Evolutionary conservation across 2,329 filamentous ascomycete species (phyloP).

Genomic region (Sclerotiophoma versabilis): DNA sequence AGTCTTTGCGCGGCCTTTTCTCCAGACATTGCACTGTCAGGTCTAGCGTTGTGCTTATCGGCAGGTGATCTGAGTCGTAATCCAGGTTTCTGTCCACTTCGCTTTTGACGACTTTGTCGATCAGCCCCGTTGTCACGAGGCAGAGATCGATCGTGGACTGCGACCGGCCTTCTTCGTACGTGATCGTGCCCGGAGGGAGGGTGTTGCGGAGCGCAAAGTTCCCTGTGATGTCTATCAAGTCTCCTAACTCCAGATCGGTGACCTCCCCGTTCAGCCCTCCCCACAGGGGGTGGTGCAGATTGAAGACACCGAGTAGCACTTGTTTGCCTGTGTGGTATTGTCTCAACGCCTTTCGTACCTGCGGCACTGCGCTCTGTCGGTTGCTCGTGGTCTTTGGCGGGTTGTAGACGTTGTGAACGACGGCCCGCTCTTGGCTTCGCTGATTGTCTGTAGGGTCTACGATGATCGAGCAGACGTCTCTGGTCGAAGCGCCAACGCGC

Average conservation of each 20-base stretch:
- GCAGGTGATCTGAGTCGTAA: too few relatives aligned
- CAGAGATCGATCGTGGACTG: too few relatives aligned
- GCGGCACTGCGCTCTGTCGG: background rate
- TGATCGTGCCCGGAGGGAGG: too few relatives aligned
- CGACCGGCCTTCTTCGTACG: too few relatives aligned
- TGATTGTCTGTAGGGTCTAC: slow-evolving; percentile 3
- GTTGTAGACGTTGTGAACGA: background rate
- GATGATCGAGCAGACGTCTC: slow-evolving; percentile 25
- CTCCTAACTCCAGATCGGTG: too few relatives aligned
- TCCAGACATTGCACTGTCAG: background rate
- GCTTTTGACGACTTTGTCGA: background rate
- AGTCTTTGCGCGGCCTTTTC: too few relatives aligned
- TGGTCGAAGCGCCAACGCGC: slow-evolving; percentile 22
- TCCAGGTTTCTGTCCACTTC: background rate
- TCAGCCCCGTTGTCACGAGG: background rate
- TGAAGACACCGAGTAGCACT: too few relatives aligned
- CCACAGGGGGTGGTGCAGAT: too few relatives aligned
- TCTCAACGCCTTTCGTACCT: background rate
- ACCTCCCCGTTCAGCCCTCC: too few relatives aligned
- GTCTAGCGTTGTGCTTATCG: background rate
- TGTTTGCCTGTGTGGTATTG: background rate
- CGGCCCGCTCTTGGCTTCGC: background rate
- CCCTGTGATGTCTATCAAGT: too few relatives aligned
- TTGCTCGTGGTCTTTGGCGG: background rate
- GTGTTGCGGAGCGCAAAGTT: too few relatives aligned